Evolutionary conservation across 1,139 yeast genomes (phyloP), one percentile per base, ranked within the genome.

Genomic region (Petasospora fabianii): DNA sequence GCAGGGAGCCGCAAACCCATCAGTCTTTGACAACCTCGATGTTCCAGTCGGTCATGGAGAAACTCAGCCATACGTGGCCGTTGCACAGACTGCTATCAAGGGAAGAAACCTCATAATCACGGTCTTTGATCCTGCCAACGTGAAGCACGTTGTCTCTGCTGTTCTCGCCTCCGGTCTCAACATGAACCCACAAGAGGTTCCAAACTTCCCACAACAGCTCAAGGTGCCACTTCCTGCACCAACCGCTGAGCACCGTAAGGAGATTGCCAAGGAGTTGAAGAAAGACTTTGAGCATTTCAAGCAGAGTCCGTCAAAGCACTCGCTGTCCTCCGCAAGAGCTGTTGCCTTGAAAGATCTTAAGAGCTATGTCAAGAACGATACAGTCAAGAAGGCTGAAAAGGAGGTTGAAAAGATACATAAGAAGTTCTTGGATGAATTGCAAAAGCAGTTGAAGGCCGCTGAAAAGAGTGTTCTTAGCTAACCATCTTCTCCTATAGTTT

Each of bases 161-260:
- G 57, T 92, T 96, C 66, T 87, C 81, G 45, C 96, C 66, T 39
- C 97, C 97, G 50, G 81, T 90, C 27, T 77, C 88, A 49, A 88
- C 74, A 54, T 94, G 72, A 54, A 88, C 81, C 73, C 92, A 86
- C 51, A 98, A 97, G 60, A 92, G 72, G 70, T 62, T 88, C 44
- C 98, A 3, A 65, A 75, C 38, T 84, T 83, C 55, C 79, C 79
- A 35, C 95, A 84, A 59, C 72, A 82, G 27, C 66, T 90, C 55
- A 80, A 77, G 50, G 80, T 87, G 10, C 77, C 87, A 1, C 66
- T 87, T 43, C 95, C 95, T 24, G 81, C 87, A 17, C 71, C 80
- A 21, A 81, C 90, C 8, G 73, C 81, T 3, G 95, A 84, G 44
- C 67, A 81, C 19, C 80, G 84, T 54, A 65, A 71, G 41, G 78